Evolutionary conservation across 495 filamentous ascomycete genomes (phyloP).

Genomic region (Neurospora sp.): DNA sequence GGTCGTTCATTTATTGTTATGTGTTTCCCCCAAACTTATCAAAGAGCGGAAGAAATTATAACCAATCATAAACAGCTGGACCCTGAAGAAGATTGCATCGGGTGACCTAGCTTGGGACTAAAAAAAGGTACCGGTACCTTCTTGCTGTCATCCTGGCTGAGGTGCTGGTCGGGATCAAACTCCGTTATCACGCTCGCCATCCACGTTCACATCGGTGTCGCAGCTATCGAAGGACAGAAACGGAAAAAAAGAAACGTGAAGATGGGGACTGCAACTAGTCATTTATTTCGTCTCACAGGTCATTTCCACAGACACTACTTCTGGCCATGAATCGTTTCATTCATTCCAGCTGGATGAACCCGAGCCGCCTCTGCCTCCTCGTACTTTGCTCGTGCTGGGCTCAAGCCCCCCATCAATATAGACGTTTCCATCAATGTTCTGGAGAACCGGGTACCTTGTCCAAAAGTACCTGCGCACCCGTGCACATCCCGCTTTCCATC

Average conservation of each 20-base stretch:
- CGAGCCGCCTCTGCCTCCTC: not conserved
- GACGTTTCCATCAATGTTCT: not conserved
- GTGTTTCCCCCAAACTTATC: not conserved
- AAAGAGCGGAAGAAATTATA: not conserved
- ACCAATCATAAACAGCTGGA: not conserved
- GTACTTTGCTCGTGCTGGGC: not conserved
- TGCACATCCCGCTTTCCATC: not conserved
- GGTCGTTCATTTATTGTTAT: not conserved
- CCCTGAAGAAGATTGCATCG: not conserved
- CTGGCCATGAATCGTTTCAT: not conserved
- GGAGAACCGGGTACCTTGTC: not conserved
- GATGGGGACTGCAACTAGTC: not conserved
- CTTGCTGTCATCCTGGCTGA: not conserved
- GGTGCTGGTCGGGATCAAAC: not conserved
- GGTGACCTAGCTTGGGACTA: not conserved
- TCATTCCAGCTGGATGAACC: not conserved
- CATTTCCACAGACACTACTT: not conserved
- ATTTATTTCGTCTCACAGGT: not conserved
- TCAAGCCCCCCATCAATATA: not conserved
- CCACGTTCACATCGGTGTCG: not conserved
- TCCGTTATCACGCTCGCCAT: not conserved
- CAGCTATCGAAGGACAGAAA: not conserved
- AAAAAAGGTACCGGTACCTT: not conserved
- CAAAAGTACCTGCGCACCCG: not conserved
- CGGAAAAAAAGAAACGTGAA: not conserved